Percentiles rank a stretch among this genome's conserved stretches.
Conservation (phyloP, 371 early-diverging fungal genomes). For the Actinomucor elegans region DNA sequence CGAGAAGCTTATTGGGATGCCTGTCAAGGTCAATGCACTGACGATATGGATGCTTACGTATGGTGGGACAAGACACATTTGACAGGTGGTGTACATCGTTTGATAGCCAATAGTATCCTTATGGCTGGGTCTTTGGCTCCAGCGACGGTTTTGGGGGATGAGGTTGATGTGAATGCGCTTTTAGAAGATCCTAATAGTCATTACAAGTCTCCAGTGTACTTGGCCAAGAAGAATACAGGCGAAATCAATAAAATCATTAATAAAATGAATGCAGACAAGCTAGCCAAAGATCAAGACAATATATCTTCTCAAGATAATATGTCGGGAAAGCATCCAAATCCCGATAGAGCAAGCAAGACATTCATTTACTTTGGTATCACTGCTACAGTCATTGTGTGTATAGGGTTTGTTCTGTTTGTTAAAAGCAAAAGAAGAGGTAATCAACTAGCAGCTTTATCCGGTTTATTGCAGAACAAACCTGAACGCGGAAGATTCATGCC, state of each 20-base stretch:
- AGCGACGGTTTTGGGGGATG: slow-evolving; percentile 12
- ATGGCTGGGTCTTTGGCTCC: slow-evolving; percentile 33
- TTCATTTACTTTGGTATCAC: slow-evolving; percentile 24
- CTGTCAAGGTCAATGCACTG: slow-evolving; percentile 43
- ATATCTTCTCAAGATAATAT: not conserved
- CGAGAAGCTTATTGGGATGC: slow-evolving; percentile 39
- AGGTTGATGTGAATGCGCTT: slow-evolving; percentile 10
- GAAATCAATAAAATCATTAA: slow-evolving; percentile 23
- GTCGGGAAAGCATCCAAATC: not conserved
- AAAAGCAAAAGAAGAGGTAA: slow-evolving; percentile 17
- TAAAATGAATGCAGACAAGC: slow-evolving; percentile 24
- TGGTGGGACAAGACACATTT: slow-evolving; percentile 52
- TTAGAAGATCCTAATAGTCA: slow-evolving; percentile 8
- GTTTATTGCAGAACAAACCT: slow-evolving; percentile 19
- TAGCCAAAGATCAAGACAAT: not conserved
- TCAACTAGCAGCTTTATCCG: slow-evolving; percentile 30
- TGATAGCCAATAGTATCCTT: slow-evolving; percentile 43
- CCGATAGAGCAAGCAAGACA: not conserved
- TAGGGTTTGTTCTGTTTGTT: slow-evolving; percentile 28
- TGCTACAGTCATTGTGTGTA: slow-evolving; percentile 19
- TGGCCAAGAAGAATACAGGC: slow-evolving; percentile 27
- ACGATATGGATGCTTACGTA: slow-evolving; percentile 34
- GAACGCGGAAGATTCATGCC: slow-evolving; percentile 37
- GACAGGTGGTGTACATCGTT: slow-evolving; percentile 47
- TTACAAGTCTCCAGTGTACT: slow-evolving; percentile 29